These are phyloP conservation scores for Taphrina wiesneri DNA, from an alignment of 1,139 yeast species.

Conservation along the genomic window DNA sequence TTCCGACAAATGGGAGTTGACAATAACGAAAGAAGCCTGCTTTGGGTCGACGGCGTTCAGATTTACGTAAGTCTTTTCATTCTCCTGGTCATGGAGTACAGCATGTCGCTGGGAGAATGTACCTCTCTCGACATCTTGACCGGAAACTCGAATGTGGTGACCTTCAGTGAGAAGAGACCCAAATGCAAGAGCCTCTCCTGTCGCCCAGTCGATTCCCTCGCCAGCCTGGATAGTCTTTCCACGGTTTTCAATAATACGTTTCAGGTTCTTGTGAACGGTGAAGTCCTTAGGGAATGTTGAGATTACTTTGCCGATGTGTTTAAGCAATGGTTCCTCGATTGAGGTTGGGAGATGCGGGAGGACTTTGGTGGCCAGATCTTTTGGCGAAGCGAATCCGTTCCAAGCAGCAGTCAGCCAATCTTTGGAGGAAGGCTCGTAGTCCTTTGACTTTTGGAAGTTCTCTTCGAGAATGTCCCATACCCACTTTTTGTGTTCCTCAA, in stretches of 20 bases:
- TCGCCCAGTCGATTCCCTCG: slow-evolving; percentile 97
- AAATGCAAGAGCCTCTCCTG: slow-evolving; percentile 98
- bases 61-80: slow-evolving; percentile 81
- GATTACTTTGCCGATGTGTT: slow-evolving; percentile 73
- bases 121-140: slow-evolving; percentile 99
- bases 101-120: slow-evolving; percentile 99
- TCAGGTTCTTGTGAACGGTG: slow-evolving; percentile 90
- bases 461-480: slow-evolving; percentile 94
- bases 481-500: slow-evolving; percentile 96
- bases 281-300: slow-evolving; percentile 85
- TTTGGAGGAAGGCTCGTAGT: slow-evolving; percentile 85
- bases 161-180: slow-evolving; percentile 93
- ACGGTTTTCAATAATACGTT: slow-evolving; percentile 87
- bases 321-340: slow-evolving; percentile 68
- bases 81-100: slow-evolving; percentile 91
- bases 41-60: slow-evolving; percentile 72
- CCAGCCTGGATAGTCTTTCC: slow-evolving; percentile 85
- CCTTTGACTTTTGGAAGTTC: slow-evolving; percentile 81
- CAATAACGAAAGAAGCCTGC: slow-evolving; percentile 84
- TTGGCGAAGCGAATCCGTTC: slow-evolving; percentile 98
- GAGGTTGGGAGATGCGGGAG: slow-evolving; percentile 97
- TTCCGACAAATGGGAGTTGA: slow-evolving; percentile 97
- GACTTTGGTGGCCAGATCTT: slow-evolving; percentile 91
- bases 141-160: slow-evolving; percentile 93
- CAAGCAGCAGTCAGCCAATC: slow-evolving; percentile 99